Base-by-base conservation (phyloP, 1,284 basidiomycete genomes). In the Cryptococcus maquisensis region DNA sequence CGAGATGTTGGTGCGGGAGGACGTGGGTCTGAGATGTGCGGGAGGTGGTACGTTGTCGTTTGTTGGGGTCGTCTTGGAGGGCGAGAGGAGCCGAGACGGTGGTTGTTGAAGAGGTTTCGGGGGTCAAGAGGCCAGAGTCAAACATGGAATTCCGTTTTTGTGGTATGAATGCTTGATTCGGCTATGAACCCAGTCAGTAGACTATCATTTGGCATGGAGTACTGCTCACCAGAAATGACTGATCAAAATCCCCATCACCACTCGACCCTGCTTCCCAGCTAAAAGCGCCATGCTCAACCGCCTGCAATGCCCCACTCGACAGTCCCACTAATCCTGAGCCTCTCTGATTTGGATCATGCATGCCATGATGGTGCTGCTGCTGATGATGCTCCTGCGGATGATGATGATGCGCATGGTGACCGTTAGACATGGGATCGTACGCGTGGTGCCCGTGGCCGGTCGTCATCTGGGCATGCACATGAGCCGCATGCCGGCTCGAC, bases 211-310 rank as follows among this genome's bases (percentile, higher is more conserved):
- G 28, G 47, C 8, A 26, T 35, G 23, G 28, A 45, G 4, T 20
- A 13, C 38, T 13, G 61, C 65, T 59, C 49, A 69, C 67, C 15
- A 55, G 54, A 49, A 71, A 68, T 20, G 62, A 57, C 1, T 59
- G 56, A 12, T 69, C 68, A 24, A 65, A 62, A 24, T 62, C 63
- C 20, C 52, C 56, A 32, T 64, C 59, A 7, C 59, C 59, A 47
- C 57, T 55, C 12, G 58, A 24, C 39, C 16, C 44, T 28, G 36
- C 32, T 35, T 48, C 45, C 62, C 56, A 60, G 21, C 49, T 58
- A 44, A 54, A 56, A 12, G 46, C 49, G n/a, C 50, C 49, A 47
- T 57, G 52, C 32, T 54, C 28, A 7, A 32, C 58, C 26, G 40
- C 23, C 35, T 51, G 49, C 43, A 52, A 10, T 38, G 43, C 15